These are phyloP conservation scores for Smallanthus sonchifolius DNA, from an alignment of 129 eudicot species.

Conservation along the genomic window DNA sequence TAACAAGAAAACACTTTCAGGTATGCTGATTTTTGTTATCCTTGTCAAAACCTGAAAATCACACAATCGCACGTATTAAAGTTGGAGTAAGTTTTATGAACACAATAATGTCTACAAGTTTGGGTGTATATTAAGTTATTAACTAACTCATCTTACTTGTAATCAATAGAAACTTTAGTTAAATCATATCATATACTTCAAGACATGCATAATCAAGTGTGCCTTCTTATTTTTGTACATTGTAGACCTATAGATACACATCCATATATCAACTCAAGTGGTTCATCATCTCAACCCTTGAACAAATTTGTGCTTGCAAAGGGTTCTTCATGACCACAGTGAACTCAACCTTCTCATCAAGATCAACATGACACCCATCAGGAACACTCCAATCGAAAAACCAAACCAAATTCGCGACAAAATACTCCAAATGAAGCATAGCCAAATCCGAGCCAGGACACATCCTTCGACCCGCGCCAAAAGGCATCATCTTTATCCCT, in stretches of 20 bases:
- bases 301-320: conserved; percentile 18
- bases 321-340: conserved; percentile 47
- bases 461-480: conserved; percentile 63
- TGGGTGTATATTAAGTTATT: too few relatives aligned
- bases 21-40: too few relatives aligned
- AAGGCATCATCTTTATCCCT: conserved; percentile 75
- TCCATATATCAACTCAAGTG: not conserved
- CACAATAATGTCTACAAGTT: too few relatives aligned
- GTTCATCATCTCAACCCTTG: conserved; percentile 13
- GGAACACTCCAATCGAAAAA: conserved; percentile 31
- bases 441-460: conserved; percentile 59
- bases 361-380: conserved; percentile 30
- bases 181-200: not conserved
- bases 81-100: too few relatives aligned
- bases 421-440: conserved; percentile 52
- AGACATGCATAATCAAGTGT: not conserved
- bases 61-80: too few relatives aligned
- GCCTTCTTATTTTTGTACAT: not conserved
- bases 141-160: too few relatives aligned
- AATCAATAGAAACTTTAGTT: too few relatives aligned
- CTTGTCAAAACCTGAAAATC: too few relatives aligned
- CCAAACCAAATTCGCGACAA: conserved; percentile 62
- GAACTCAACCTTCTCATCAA: conserved; percentile 40
- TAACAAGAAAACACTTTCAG: too few relatives aligned
- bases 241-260: not conserved